Evolutionary conservation across 2,329 filamentous ascomycete species (phyloP).

Genomic region (Fusarium subglutinans): DNA sequence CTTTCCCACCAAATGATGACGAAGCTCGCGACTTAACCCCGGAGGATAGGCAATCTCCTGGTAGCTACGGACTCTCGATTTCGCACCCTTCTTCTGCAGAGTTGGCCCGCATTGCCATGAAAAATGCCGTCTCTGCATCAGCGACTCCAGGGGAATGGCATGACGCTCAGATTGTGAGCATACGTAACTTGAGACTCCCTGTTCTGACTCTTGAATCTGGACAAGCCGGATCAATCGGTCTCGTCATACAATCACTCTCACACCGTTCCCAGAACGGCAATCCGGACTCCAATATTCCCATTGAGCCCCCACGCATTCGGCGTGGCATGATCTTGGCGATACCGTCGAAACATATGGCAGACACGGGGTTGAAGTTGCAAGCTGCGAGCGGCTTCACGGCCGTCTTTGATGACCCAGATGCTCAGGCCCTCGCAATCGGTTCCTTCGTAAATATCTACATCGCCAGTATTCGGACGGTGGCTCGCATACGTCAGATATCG

Average conservation of each 20-base stretch:
- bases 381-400: constrained; percentile 76
- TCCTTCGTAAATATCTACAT: constrained; percentile 84
- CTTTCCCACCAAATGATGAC: constrained; percentile 71
- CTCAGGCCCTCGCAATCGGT: constrained; percentile 71
- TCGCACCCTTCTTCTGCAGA: constrained; percentile 65
- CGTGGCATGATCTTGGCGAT: constrained; percentile 87
- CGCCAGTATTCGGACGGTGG: constrained; percentile 84
- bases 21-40: constrained; percentile 51
- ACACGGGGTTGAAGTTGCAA: constrained; percentile 67
- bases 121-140: constrained; percentile 62
- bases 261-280: constrained; percentile 10
- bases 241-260: constrained; percentile 64
- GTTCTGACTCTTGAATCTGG: constrained; percentile 79
- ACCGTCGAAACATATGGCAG: constrained; percentile 66
- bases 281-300: neutral
- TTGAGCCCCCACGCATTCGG: constrained; percentile 58
- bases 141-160: constrained; percentile 77
- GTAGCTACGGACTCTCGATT: constrained; percentile 59
- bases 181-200: constrained; percentile 86
- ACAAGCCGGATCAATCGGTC: constrained; percentile 89
- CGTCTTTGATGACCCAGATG: constrained; percentile 71
- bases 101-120: constrained; percentile 61
- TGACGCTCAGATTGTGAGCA: constrained; percentile 80
- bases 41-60: constrained; percentile 58
- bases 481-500: constrained; percentile 72